These are phyloP conservation scores for Fusarium protoensiforme DNA, from an alignment of 2,329 filamentous ascomycete genomes.

Conservation along the genomic window DNA sequence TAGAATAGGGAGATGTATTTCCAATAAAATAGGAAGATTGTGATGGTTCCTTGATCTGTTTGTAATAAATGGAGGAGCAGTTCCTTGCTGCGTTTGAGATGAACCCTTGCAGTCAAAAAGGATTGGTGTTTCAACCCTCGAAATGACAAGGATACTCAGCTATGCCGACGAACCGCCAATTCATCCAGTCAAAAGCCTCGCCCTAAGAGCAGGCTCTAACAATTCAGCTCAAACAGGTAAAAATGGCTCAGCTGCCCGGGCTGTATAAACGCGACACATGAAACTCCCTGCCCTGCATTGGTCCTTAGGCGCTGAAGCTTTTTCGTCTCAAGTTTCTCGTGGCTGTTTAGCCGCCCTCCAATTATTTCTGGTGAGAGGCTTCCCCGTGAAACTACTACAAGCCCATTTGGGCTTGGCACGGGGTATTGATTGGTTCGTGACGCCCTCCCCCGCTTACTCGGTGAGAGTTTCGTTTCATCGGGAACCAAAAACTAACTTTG, in stretches of 20 bases:
- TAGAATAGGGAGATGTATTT: not conserved
- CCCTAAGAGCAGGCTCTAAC: not conserved
- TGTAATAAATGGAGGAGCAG: not conserved
- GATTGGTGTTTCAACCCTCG: not conserved
- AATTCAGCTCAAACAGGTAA: not conserved
- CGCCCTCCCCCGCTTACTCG: not conserved
- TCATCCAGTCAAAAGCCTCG: not conserved
- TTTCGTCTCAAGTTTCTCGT: not conserved
- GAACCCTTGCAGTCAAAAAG: not conserved
- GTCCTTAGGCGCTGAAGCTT: conserved; percentile 3
- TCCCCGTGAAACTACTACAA: not conserved
- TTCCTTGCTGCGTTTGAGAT: not conserved
- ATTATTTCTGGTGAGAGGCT: not conserved
- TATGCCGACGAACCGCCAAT: not conserved
- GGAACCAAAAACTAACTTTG: not conserved
- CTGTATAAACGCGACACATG: conserved; percentile 14
- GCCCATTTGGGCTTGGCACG: not conserved
- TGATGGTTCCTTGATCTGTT: not conserved
- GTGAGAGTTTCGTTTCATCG: not conserved
- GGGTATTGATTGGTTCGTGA: not conserved
- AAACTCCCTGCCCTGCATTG: conserved; percentile 1
- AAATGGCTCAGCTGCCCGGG: not conserved
- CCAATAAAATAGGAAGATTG: not conserved
- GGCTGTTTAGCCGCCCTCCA: not conserved
- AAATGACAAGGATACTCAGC: not conserved